A percentile compares a stretch with the other conserved stretches of the same genome.
phyloP scores from a whole-genome alignment of 106 monocot genomes.

The Dendrobium officinale region DNA sequence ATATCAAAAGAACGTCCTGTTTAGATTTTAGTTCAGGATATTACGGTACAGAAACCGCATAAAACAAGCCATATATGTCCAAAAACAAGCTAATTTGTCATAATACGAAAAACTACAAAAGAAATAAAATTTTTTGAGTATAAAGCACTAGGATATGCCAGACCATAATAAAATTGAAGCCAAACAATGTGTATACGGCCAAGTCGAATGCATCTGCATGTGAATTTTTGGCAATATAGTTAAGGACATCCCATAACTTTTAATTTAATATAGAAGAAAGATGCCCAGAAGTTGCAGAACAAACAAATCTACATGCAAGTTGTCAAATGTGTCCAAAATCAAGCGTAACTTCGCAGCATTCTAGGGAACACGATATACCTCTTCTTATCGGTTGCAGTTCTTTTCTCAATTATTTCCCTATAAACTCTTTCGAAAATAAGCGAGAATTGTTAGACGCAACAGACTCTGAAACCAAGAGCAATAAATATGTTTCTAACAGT shows the following conservation, averaged over 20 bases:
- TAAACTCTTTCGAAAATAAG: constrained; percentile 3
- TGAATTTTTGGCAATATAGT: no score
- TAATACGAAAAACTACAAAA: neutral
- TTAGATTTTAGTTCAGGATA: no score
- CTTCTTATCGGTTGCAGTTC: neutral
- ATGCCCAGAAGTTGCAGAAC: neutral
- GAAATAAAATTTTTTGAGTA: neutral
- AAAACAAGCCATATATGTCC: no score
- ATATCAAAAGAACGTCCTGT: neutral
- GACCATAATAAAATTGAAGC: no score
- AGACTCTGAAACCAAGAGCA: neutral
- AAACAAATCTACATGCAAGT: constrained; percentile 7
- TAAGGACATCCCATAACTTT: neutral
- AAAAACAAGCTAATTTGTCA: no score
- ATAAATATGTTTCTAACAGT: neutral
- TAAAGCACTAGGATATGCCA: neutral
- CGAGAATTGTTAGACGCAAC: neutral
- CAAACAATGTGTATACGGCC: no score
- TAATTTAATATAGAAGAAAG: neutral
- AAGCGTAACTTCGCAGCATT: neutral
- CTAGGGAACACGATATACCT: neutral
- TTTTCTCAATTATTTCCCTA: neutral
- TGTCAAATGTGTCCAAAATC: constrained; percentile 1
- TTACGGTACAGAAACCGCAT: no score
- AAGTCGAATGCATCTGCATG: neutral